A percentile compares a stretch with the other conserved stretches of the same genome.
Conservation (phyloP, 176 grass and related monocot genomes). For the Themeda triandra region DNA sequence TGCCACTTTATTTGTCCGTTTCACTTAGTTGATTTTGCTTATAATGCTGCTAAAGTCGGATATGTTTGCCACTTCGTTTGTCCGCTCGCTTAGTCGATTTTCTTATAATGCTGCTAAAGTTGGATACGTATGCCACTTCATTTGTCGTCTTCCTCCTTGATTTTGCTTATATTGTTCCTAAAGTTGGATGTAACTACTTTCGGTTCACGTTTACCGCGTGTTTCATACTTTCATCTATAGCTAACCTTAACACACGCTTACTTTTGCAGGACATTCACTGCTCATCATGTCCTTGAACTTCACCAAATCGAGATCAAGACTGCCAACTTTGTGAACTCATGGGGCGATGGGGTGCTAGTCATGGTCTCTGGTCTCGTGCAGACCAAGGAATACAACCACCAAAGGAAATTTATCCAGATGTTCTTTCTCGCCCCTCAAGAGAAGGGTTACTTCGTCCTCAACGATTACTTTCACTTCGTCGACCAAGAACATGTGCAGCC, state of each 20-base stretch:
- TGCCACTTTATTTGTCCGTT: not conserved
- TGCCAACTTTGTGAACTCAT: conserved; percentile 75
- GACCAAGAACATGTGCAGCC: conserved; percentile 82
- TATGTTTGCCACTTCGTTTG: not conserved
- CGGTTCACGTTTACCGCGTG: not conserved
- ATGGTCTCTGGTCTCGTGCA: conserved; percentile 90
- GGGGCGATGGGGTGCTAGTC: conserved; percentile 79
- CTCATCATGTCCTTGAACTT: conserved; percentile 86
- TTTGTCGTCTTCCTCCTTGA: no score
- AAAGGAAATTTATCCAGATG: conserved; percentile 86
- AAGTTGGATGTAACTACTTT: not conserved
- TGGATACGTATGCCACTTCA: no score
- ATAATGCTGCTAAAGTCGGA: not conserved
- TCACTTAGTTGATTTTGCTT: not conserved
- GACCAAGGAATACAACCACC: conserved; percentile 58
- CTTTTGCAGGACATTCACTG: conserved; percentile 77
- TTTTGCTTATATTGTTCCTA: no score
- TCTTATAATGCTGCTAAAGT: not conserved
- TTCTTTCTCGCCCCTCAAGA: conserved; percentile 97
- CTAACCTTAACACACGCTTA: not conserved
- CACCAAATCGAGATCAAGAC: conserved; percentile 92
- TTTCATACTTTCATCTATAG: not conserved
- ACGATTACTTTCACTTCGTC: conserved; percentile 91
- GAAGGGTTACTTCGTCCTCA: conserved; percentile 97
- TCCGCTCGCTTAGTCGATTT: not conserved